Conservation (phyloP, 1,139 yeast genomes). For the Kodamaea derodonti region DNA sequence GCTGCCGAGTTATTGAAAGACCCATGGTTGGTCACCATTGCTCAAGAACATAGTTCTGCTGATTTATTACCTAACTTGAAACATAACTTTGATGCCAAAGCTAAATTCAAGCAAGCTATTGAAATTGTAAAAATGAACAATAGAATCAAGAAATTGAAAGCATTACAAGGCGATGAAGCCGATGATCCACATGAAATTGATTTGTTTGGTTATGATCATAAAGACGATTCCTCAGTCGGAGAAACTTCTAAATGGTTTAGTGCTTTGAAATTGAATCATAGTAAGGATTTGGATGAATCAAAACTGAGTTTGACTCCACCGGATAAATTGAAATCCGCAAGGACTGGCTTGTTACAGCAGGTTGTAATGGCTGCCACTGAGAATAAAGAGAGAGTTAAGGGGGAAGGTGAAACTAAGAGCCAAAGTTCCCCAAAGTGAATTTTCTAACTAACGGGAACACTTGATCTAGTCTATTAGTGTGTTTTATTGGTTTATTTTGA, state of each 20-base stretch:
- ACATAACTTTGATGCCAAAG: slow-evolving; percentile 79
- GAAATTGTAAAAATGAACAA: slow-evolving; percentile 76
- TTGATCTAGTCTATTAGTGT: too few species aligned
- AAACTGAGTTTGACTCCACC: slow-evolving; percentile 9
- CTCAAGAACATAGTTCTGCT: slow-evolving; percentile 43
- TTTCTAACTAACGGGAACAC: too few species aligned
- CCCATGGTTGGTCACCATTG: slow-evolving; percentile 62
- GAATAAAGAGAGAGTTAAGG: slow-evolving; percentile 55
- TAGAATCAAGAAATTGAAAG: slow-evolving; percentile 64
- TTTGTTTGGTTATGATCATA: slow-evolving; percentile 27
- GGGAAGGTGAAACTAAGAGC: slow-evolving; percentile 1
- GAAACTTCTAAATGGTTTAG: slow-evolving; percentile 2
- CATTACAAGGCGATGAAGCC: slow-evolving; percentile 47
- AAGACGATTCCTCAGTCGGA: neutral
- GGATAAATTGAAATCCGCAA: slow-evolving; percentile 9
- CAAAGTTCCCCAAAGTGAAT: too few species aligned
- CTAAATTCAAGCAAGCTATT: slow-evolving; percentile 81
- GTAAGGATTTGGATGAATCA: neutral
- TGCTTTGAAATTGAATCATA: slow-evolving; percentile 1
- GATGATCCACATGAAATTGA: slow-evolving; percentile 52
- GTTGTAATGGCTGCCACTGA: slow-evolving; percentile 62
- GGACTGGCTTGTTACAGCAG: neutral
- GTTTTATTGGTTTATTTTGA: too few species aligned
- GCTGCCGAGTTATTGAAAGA: slow-evolving; percentile 60
- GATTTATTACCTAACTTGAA: slow-evolving; percentile 67